phyloP scores from a whole-genome alignment of 306 rosid genomes.

The Vigna mungo region DNA sequence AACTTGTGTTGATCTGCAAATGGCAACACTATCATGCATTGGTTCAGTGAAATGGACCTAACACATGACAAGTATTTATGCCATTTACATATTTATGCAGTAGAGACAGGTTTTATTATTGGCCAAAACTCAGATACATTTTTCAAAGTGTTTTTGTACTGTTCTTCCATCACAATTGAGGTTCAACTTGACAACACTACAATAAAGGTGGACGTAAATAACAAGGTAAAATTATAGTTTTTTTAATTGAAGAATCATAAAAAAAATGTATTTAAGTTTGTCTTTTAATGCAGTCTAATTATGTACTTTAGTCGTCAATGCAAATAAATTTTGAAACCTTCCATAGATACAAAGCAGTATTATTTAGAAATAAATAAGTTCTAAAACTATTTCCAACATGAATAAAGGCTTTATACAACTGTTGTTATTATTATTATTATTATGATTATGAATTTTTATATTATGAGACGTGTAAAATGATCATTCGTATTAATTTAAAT shows the following conservation, averaged over 20 bases:
- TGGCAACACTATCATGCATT: constrained; percentile 10
- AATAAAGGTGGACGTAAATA: background rate
- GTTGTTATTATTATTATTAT: no score
- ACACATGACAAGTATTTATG: constrained; percentile 8
- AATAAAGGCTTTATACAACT: background rate
- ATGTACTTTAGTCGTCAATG: background rate
- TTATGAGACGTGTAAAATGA: background rate
- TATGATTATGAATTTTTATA: background rate
- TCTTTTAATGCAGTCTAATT: background rate
- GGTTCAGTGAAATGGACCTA: constrained; percentile 22
- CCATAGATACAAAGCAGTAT: background rate
- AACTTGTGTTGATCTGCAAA: constrained; percentile 1
- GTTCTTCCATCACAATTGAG: background rate
- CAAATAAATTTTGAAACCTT: background rate
- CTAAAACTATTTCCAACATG: background rate
- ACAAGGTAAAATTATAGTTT: background rate
- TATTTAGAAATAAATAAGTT: no score
- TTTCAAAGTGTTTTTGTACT: background rate
- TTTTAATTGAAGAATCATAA: background rate
- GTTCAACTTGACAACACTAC: background rate
- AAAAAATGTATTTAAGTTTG: no score
- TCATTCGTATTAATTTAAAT: background rate
- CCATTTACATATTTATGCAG: background rate
- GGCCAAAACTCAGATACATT: background rate
- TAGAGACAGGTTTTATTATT: background rate